Conservation (phyloP, 2,329 filamentous ascomycete genomes). For the Exophiala dermatitidis region DNA sequence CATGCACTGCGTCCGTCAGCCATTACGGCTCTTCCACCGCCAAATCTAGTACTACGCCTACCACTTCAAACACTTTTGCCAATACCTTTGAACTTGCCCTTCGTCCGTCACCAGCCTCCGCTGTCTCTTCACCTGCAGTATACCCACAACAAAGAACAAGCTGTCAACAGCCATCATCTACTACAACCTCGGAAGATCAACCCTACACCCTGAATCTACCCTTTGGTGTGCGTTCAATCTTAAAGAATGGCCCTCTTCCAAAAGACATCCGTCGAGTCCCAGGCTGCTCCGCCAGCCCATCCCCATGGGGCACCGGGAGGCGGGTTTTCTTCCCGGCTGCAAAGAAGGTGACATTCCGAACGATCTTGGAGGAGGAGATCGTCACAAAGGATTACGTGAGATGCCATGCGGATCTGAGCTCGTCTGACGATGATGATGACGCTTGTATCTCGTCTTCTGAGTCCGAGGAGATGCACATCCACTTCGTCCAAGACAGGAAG, state of each 20-base stretch:
- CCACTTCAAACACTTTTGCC: constrained; percentile 54
- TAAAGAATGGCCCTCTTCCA: constrained; percentile 42
- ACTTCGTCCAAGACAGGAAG: constrained; percentile 2
- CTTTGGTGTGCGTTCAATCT: constrained; percentile 40
- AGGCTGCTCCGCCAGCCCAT: constrained; percentile 31
- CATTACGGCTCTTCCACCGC: constrained; percentile 28
- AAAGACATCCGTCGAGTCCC: constrained; percentile 34
- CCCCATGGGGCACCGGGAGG: constrained; percentile 34
- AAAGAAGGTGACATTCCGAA: constrained; percentile 52
- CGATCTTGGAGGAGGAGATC: constrained; percentile 53
- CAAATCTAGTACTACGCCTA: constrained; percentile 46
- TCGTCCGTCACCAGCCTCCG: constrained; percentile 34
- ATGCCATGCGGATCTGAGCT: constrained; percentile 48
- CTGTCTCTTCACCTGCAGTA: constrained; percentile 30
- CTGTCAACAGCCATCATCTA: constrained; percentile 24
- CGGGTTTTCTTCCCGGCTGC: constrained; percentile 46
- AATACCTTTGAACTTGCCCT: constrained; percentile 50
- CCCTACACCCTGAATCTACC: constrained; percentile 37
- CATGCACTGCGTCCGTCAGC: constrained; percentile 49
- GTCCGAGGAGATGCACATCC: constrained; percentile 5
- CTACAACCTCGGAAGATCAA: constrained; percentile 14
- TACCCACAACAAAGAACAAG: constrained; percentile 8
- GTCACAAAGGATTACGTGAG: constrained; percentile 49
- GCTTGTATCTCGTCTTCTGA: constrained; percentile 8
- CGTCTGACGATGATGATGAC: constrained; percentile 23